phyloP scores from a whole-genome alignment of 306 rosid genomes.

The Heteromeles arbutifolia region DNA sequence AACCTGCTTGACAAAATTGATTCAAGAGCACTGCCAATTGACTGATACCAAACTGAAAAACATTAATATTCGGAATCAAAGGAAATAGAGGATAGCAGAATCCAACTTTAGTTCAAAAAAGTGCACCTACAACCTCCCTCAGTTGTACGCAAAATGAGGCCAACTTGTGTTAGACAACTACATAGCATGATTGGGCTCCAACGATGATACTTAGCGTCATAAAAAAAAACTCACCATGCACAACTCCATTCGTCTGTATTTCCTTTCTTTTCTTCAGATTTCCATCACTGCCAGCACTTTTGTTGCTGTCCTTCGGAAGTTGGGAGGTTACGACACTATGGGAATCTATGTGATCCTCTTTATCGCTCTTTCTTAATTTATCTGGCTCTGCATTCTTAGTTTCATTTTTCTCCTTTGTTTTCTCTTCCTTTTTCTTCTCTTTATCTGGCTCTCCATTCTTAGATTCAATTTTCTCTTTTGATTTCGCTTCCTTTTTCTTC shows the following conservation, averaged over 20 bases:
- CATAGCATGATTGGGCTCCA: conserved; percentile 11
- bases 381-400: conserved; percentile 27
- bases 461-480: conserved; percentile 23
- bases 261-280: conserved; percentile 77
- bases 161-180: conserved; percentile 25
- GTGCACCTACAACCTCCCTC: conserved; percentile 24
- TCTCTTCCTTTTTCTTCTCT: conserved; percentile 36
- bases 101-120: conserved; percentile 7
- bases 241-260: conserved; percentile 64
- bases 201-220: conserved; percentile 4
- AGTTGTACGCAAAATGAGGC: conserved; percentile 3
- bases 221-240: conserved; percentile 72
- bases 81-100: conserved; percentile 18
- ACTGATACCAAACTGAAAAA: conserved; percentile 7
- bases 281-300: conserved; percentile 33
- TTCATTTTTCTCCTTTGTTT: conserved; percentile 22
- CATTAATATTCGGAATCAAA: background rate
- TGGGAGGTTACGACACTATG: conserved; percentile 34
- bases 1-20: conserved; percentile 18
- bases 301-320: conserved; percentile 37
- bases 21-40: conserved; percentile 16
- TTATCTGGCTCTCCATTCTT: conserved; percentile 21
- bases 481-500: conserved; percentile 28
- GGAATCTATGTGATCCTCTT: conserved; percentile 28
- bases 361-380: conserved; percentile 45